Percentiles rank a stretch among this genome's conserved stretches.
phyloP scores from a whole-genome alignment of 768 basidiomycete genomes.

The Trametes villosa region DNA sequence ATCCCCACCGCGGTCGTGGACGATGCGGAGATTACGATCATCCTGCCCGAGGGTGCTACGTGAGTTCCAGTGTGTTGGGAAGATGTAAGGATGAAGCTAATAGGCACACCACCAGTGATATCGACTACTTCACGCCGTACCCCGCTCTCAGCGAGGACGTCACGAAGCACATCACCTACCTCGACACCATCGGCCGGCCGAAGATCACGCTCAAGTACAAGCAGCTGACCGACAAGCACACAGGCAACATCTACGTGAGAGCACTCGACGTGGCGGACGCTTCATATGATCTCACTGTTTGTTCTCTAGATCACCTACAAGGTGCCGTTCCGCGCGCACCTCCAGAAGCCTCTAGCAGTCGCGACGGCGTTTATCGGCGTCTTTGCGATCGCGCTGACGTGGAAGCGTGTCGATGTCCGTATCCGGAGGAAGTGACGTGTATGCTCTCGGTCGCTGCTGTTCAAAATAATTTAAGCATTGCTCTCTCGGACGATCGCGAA shows the following conservation, averaged over 20 bases:
- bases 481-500: not conserved
- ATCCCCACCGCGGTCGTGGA: conserved; percentile 82
- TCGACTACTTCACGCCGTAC: conserved; percentile 81
- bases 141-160: conserved; percentile 61
- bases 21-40: conserved; percentile 75
- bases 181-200: conserved; percentile 91
- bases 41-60: conserved; percentile 96
- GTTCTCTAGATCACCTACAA: conserved; percentile 78
- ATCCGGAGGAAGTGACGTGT: conserved; percentile 44
- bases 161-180: conserved; percentile 82
- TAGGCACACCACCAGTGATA: conserved; percentile 54
- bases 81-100: not conserved
- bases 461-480: conserved; percentile 15
- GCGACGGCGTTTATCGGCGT: conserved; percentile 68
- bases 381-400: conserved; percentile 54
- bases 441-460: conserved; percentile 10
- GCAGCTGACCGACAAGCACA: conserved; percentile 78
- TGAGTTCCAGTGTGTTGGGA: conserved; percentile 44
- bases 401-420: conserved; percentile 56
- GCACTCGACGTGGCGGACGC: not conserved
- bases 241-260: conserved; percentile 80
- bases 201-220: conserved; percentile 73
- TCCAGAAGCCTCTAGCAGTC: conserved; percentile 86
- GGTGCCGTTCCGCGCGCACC: conserved; percentile 76
- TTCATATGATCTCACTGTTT: too few relatives aligned